Conservation (phyloP, 306 rosid species). For the Oxytropis ochrocephala region DNA sequence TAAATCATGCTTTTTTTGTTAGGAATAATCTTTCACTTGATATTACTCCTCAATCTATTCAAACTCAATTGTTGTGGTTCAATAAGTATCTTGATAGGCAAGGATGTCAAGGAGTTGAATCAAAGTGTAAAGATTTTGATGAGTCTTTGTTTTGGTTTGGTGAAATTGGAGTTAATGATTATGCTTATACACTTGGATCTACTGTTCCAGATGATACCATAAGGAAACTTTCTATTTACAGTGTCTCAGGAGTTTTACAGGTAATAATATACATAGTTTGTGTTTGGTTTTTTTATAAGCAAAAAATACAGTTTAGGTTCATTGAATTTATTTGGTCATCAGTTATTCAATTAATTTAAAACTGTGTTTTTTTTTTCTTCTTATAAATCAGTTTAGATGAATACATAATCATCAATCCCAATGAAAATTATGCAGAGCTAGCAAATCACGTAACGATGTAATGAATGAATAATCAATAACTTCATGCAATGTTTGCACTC, state of each 20-base stretch:
- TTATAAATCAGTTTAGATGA: too few species aligned
- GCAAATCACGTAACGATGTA: background rate
- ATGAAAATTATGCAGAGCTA: too few species aligned
- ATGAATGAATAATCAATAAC: background rate
- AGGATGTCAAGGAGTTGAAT: slow-evolving; percentile 32
- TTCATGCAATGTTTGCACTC: background rate
- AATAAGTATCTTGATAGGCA: slow-evolving; percentile 44
- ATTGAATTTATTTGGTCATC: too few species aligned
- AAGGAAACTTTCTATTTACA: slow-evolving; percentile 44
- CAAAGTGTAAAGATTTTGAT: slow-evolving; percentile 39
- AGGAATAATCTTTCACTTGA: slow-evolving; percentile 65
- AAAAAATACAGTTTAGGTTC: too few species aligned
- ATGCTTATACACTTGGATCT: slow-evolving; percentile 85
- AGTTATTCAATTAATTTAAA: too few species aligned
- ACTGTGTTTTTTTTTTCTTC: too few species aligned
- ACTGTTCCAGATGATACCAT: slow-evolving; percentile 40
- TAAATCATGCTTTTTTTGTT: slow-evolving; percentile 65
- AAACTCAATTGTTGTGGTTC: slow-evolving; percentile 77
- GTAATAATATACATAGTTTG: slow-evolving; percentile 23
- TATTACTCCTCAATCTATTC: slow-evolving; percentile 66
- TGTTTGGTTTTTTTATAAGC: background rate
- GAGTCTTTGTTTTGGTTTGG: slow-evolving; percentile 88
- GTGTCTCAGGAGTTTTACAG: slow-evolving; percentile 47
- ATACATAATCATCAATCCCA: background rate
- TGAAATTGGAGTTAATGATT: slow-evolving; percentile 95